A percentile compares a stretch with the other conserved stretches of the same genome.
Conservation (phyloP, 2,329 filamentous ascomycete genomes). For the Cladosporium velox region DNA sequence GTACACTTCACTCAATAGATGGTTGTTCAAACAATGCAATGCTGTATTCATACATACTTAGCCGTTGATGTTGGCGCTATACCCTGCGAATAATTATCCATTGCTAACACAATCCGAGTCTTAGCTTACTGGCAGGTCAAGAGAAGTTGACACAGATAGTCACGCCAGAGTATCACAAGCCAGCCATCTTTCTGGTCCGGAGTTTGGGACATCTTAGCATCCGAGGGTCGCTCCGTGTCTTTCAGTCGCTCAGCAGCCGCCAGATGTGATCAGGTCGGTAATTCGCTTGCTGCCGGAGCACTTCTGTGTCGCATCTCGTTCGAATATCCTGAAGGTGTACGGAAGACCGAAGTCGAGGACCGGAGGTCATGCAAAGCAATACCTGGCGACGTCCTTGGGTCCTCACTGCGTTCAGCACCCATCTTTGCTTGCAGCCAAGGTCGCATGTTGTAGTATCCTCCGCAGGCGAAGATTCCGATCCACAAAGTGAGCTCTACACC, state of each 20-base stretch:
- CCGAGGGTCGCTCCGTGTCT: neutral
- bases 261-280: neutral
- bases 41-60: neutral
- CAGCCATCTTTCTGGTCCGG: neutral
- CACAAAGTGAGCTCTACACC: constrained; percentile 66
- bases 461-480: constrained; percentile 67
- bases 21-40: neutral
- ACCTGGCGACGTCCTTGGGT: constrained; percentile 17
- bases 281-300: constrained; percentile 5
- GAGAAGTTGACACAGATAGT: neutral
- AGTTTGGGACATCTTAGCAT: neutral
- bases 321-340: constrained; percentile 52
- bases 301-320: constrained; percentile 32
- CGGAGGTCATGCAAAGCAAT: constrained; percentile 53
- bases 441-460: constrained; percentile 64
- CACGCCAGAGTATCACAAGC: neutral
- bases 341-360: constrained; percentile 66
- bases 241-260: neutral
- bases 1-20: neutral
- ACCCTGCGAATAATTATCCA: neutral
- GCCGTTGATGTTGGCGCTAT: neutral
- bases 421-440: constrained; percentile 56
- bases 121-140: neutral
- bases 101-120: neutral
- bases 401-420: constrained; percentile 5